A percentile compares a stretch with the other conserved stretches of the same genome.
These are phyloP conservation scores for Dalbergia oliveri DNA, from an alignment of 306 rosid species.

Conservation along the genomic window DNA sequence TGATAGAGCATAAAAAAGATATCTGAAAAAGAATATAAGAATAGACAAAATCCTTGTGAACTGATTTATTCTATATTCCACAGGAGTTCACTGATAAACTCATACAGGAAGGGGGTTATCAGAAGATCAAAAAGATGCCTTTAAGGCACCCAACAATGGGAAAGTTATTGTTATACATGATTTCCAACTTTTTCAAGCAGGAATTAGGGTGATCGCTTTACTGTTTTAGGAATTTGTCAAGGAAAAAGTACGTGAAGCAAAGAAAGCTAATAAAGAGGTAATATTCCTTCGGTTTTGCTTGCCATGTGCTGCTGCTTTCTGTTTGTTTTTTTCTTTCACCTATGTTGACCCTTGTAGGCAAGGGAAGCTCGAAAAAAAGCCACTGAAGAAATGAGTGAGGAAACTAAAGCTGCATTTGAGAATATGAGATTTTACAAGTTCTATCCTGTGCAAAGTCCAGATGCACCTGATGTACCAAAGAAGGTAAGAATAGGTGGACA, in stretches of 20 bases:
- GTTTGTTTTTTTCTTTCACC: conserved; percentile 10
- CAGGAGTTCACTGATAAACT: conserved; percentile 83
- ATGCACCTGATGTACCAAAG: conserved; percentile 75
- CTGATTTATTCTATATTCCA: conserved; percentile 40
- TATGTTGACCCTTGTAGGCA: conserved; percentile 58
- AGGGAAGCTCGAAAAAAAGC: conserved; percentile 82
- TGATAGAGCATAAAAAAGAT: not conserved
- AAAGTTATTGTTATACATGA: not conserved
- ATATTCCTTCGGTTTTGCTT: not conserved
- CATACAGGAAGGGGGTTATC: conserved; percentile 70
- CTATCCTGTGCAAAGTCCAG: conserved; percentile 78
- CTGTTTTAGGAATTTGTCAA: conserved; percentile 71
- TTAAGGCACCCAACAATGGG: conserved; percentile 60
- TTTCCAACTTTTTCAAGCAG: not conserved
- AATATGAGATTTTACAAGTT: conserved; percentile 85
- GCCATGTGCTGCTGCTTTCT: not conserved
- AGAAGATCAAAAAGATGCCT: conserved; percentile 74
- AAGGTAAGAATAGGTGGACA: conserved; percentile 58
- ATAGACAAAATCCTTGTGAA: not conserved
- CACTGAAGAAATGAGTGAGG: conserved; percentile 78
- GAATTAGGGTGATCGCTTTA: conserved; percentile 5
- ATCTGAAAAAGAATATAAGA: not conserved
- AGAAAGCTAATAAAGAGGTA: conserved; percentile 78
- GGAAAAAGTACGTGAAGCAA: conserved; percentile 86
- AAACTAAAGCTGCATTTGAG: conserved; percentile 75